Evolutionary conservation across 192 early-diverging fungal genomes (phyloP).

Genomic region (Umbelopsis ramanniana): DNA sequence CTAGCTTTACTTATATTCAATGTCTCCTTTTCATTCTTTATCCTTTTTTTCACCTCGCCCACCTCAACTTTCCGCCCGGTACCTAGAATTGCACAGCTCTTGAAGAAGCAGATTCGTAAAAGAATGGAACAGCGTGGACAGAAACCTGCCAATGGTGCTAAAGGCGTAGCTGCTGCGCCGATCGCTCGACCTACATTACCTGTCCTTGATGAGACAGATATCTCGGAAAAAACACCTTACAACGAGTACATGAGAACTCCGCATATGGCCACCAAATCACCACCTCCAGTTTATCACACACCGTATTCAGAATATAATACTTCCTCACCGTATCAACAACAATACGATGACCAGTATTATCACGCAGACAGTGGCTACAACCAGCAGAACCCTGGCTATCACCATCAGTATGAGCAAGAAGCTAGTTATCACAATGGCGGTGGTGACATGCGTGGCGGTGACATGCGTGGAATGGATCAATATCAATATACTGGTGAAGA

Average conservation of each 20-base stretch:
- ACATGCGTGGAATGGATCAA: not conserved
- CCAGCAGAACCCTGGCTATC: not conserved
- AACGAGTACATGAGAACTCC: slow-evolving; percentile 12
- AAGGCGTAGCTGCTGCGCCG: not conserved
- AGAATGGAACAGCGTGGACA: not conserved
- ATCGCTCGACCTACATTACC: slow-evolving; percentile 18
- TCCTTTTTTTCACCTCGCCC: too few relatives aligned
- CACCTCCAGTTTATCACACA: slow-evolving; percentile 11
- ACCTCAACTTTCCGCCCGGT: not conserved
- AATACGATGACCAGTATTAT: slow-evolving; percentile 16
- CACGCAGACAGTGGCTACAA: not conserved
- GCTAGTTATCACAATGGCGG: not conserved
- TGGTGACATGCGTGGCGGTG: not conserved
- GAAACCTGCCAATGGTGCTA: not conserved
- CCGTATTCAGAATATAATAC: slow-evolving; percentile 5
- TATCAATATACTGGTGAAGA: not conserved
- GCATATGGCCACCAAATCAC: not conserved
- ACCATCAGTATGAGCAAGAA: not conserved
- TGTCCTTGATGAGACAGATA: slow-evolving; percentile 13
- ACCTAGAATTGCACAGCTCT: slow-evolving; percentile 14
- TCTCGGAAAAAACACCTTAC: slow-evolving; percentile 5
- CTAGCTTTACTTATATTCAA: not conserved
- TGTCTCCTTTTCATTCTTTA: too few relatives aligned
- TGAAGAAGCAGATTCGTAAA: slow-evolving; percentile 28
- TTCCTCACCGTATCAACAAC: slow-evolving; percentile 4